Percentiles rank a stretch among this genome's conserved stretches.
Conservation (phyloP, 1,284 basidiomycete genomes). For the Apiotrichum porosum region DNA sequence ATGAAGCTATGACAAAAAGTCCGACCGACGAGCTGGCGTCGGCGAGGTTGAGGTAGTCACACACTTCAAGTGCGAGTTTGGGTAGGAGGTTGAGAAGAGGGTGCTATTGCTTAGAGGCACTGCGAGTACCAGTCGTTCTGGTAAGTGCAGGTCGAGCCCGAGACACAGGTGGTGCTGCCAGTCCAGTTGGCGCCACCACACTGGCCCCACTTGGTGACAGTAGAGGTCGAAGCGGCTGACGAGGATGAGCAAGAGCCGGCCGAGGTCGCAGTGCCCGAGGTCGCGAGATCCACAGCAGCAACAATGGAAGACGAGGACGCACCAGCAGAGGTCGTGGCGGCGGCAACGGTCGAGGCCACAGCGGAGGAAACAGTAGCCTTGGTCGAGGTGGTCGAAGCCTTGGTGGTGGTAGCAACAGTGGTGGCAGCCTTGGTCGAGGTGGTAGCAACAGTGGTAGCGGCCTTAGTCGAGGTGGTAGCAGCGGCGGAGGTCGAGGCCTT, state of each 20-base stretch:
- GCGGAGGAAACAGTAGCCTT: background rate
- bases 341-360: background rate
- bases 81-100: too few species aligned
- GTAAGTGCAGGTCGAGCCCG: slow-evolving; percentile 2
- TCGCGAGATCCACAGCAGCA: background rate
- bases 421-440: slow-evolving; percentile 2
- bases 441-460: slow-evolving; percentile 2
- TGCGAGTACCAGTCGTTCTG: slow-evolving; percentile 2
- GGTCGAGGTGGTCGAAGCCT: background rate
- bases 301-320: too few species aligned
- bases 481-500: background rate
- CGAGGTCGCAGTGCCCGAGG: background rate
- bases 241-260: background rate
- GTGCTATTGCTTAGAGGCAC: background rate
- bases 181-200: background rate
- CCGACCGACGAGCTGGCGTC: too few species aligned
- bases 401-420: background rate
- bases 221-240: background rate
- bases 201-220: slow-evolving; percentile 1
- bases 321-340: background rate
- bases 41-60: too few species aligned
- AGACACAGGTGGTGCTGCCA: background rate
- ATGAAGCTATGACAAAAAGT: too few species aligned
- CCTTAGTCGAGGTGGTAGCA: background rate
- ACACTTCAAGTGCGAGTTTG: too few species aligned